Evolutionary conservation across 805 yeast genomes (phyloP).

Genomic region (Saturnispora hagleri): DNA sequence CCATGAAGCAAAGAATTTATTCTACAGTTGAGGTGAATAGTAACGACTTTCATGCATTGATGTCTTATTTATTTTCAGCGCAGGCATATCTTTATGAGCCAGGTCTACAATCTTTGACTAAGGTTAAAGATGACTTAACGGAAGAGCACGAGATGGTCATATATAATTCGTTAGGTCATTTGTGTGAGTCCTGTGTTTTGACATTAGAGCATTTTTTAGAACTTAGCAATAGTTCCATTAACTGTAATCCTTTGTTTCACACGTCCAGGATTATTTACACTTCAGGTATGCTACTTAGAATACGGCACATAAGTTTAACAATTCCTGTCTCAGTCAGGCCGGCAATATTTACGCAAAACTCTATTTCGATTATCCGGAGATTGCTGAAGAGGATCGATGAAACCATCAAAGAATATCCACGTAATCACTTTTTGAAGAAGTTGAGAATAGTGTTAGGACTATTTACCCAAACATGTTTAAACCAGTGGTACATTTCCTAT

Average conservation of each 20-base stretch:
- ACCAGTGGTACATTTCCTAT: slow-evolving; percentile 34
- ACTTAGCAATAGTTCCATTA: slow-evolving; percentile 37
- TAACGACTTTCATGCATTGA: slow-evolving; percentile 30
- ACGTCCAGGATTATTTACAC: slow-evolving; percentile 53
- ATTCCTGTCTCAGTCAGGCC: slow-evolving; percentile 38
- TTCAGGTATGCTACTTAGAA: slow-evolving; percentile 51
- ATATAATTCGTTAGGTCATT: slow-evolving; percentile 20
- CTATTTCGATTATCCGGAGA: slow-evolving; percentile 23
- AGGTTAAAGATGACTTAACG: slow-evolving; percentile 24
- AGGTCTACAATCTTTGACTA: slow-evolving; percentile 12
- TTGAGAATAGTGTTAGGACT: slow-evolving; percentile 47
- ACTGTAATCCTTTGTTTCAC: slow-evolving; percentile 48
- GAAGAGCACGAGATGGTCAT: slow-evolving; percentile 18
- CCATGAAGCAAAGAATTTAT: slow-evolving; percentile 32
- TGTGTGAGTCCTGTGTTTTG: slow-evolving; percentile 45
- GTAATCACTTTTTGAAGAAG: slow-evolving; percentile 44
- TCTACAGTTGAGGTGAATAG: slow-evolving; percentile 18
- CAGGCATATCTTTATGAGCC: slow-evolving; percentile 64
- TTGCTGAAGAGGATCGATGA: slow-evolving; percentile 22
- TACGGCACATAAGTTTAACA: slow-evolving; percentile 46
- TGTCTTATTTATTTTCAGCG: slow-evolving; percentile 50
- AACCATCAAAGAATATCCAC: slow-evolving; percentile 29
- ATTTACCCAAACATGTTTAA: slow-evolving; percentile 52
- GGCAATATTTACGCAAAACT: slow-evolving; percentile 39
- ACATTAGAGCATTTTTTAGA: slow-evolving; percentile 41